Conservation (phyloP, 768 basidiomycete species). For the Inosperma sp. region DNA sequence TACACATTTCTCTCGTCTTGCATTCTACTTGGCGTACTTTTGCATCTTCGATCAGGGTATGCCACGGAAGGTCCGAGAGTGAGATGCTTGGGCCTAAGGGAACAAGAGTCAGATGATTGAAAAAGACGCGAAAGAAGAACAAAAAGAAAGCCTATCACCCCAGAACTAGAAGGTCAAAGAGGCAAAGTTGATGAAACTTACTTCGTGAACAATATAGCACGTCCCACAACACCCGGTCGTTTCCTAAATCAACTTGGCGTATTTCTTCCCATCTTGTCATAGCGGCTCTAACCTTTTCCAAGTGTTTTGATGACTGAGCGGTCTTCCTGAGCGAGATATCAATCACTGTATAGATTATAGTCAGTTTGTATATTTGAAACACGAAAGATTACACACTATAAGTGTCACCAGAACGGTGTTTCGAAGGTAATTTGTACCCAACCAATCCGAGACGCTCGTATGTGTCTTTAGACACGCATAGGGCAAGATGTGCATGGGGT, state of each 20-base stretch:
- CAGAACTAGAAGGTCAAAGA: neutral
- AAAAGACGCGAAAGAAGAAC: neutral
- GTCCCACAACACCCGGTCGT: slow-evolving; percentile 38
- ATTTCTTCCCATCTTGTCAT: slow-evolving; percentile 48
- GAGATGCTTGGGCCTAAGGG: slow-evolving; percentile 8
- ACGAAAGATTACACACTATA: slow-evolving; percentile 30
- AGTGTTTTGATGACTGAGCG: slow-evolving; percentile 33
- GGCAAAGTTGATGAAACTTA: slow-evolving; percentile 10
- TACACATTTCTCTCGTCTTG: slow-evolving; percentile 21
- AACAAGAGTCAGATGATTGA: neutral
- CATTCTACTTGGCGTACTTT: slow-evolving; percentile 23
- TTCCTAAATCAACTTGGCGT: slow-evolving; percentile 29
- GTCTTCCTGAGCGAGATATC: slow-evolving; percentile 40
- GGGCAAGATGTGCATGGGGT: slow-evolving; percentile 52
- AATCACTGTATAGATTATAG: slow-evolving; percentile 37
- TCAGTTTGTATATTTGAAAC: slow-evolving; percentile 5
- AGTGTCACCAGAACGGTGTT: slow-evolving; percentile 41
- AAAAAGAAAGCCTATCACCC: neutral
- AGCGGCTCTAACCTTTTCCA: slow-evolving; percentile 36
- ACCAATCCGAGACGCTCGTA: slow-evolving; percentile 60
- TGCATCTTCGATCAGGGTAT: neutral
- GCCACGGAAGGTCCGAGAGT: slow-evolving; percentile 19
- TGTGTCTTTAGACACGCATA: slow-evolving; percentile 50
- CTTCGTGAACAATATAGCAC: slow-evolving; percentile 38
- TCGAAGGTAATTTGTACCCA: slow-evolving; percentile 53